Evolutionary conservation across 345 rosid genomes (phyloP).

Genomic region (Arabis alpina): DNA sequence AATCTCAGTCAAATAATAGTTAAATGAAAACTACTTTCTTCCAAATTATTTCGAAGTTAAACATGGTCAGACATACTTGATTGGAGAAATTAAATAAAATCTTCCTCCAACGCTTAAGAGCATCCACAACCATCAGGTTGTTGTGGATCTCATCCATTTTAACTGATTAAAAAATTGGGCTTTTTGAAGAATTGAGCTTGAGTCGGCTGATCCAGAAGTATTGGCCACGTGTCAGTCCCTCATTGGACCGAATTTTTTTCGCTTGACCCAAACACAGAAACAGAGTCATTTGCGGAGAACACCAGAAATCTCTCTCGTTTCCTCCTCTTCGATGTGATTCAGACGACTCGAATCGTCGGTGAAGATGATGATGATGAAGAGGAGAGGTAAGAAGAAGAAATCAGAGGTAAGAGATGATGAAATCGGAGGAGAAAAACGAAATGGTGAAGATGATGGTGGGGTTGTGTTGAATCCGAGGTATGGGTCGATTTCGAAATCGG

Average conservation of each 20-base stretch:
- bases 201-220: too few relatives aligned
- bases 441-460: constrained; percentile 35
- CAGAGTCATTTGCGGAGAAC: too few relatives aligned
- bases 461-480: constrained; percentile 50
- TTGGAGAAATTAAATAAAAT: not conserved
- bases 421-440: constrained; percentile 39
- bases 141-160: too few relatives aligned
- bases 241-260: too few relatives aligned
- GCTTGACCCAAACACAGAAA: too few relatives aligned
- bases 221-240: too few relatives aligned
- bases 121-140: too few relatives aligned
- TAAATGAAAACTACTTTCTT: not conserved
- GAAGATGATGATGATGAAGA: constrained; percentile 63
- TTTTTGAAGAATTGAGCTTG: too few relatives aligned
- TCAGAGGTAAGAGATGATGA: constrained; percentile 39
- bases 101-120: not conserved
- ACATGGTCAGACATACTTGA: not conserved
- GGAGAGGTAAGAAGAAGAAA: constrained; percentile 63
- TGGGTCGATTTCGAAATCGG: constrained; percentile 38
- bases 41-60: not conserved
- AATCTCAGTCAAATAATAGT: not conserved
- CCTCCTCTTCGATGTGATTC: too few relatives aligned
- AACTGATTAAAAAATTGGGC: too few relatives aligned
- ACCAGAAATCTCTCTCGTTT: too few relatives aligned
- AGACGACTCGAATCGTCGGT: too few relatives aligned